These are phyloP conservation scores for Cornus kousa DNA, from an alignment of 148 eudicot species.

Conservation along the genomic window DNA sequence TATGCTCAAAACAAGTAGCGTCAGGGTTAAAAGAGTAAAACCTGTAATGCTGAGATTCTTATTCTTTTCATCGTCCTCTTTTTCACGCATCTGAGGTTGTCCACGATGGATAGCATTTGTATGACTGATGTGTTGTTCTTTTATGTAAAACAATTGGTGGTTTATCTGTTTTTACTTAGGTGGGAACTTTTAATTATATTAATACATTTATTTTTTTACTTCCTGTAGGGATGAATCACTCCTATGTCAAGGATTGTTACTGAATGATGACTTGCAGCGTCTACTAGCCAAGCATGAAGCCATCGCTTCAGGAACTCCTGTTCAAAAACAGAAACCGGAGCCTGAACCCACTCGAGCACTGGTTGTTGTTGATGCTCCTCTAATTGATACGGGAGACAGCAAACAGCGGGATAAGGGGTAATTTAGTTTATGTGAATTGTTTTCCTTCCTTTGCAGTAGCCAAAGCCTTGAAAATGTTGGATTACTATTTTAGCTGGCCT, in stretches of 20 bases:
- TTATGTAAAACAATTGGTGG: background rate
- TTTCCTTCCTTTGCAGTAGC: background rate
- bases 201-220: slow-evolving; percentile 5
- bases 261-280: slow-evolving; percentile 94
- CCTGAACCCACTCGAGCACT: slow-evolving; percentile 53
- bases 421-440: slow-evolving; percentile 6
- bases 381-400: slow-evolving; percentile 74
- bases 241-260: slow-evolving; percentile 84
- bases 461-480: background rate
- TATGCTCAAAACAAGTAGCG: background rate
- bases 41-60: background rate
- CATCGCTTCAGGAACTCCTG: slow-evolving; percentile 51
- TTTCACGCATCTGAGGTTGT: background rate
- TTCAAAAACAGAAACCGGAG: slow-evolving; percentile 40
- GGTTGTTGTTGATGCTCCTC: slow-evolving; percentile 61
- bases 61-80: background rate
- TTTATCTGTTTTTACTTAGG: background rate
- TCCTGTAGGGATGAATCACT: slow-evolving; percentile 81
- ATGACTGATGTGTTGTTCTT: background rate
- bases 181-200: background rate
- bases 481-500: background rate
- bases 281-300: slow-evolving; percentile 82
- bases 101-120: background rate
- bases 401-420: slow-evolving; percentile 69
- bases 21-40: too few species aligned